A percentile compares a stretch with the other conserved stretches of the same genome.
Conservation (phyloP, 2,329 filamentous ascomycete species). For the Xylariaceae sp. region DNA sequence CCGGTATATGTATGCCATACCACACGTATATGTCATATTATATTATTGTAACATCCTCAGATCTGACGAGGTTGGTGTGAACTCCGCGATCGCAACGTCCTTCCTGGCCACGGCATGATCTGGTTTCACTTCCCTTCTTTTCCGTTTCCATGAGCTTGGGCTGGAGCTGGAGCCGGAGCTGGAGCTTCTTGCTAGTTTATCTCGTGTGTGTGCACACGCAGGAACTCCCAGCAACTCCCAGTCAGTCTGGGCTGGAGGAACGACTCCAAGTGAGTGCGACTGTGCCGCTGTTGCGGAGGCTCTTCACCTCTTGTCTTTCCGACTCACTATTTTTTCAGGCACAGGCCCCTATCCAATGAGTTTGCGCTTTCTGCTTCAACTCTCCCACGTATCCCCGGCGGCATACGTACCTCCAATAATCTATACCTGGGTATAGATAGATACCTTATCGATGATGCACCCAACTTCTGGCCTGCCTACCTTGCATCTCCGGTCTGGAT, state of each 20-base stretch:
- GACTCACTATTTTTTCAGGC: background rate
- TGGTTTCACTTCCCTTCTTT: background rate
- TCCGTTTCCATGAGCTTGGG: no score
- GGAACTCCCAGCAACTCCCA: no score
- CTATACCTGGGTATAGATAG: slow-evolving; percentile 10
- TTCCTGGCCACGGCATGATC: slow-evolving; percentile 4
- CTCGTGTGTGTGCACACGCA: background rate
- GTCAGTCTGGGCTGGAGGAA: background rate
- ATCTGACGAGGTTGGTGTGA: slow-evolving; percentile 3
- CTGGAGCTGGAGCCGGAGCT: no score
- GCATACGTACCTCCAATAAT: background rate
- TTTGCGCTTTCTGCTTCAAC: slow-evolving; percentile 4
- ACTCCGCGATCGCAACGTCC: slow-evolving; percentile 7
- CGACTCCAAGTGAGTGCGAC: slow-evolving; percentile 6
- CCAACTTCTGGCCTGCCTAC: slow-evolving; percentile 6
- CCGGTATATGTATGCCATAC: background rate
- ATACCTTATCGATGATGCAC: slow-evolving; percentile 12
- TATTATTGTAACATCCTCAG: slow-evolving; percentile 5
- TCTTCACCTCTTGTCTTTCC: slow-evolving; percentile 3
- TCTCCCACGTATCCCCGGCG: slow-evolving; percentile 7
- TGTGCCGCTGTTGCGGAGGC: slow-evolving; percentile 3
- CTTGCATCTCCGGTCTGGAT: slow-evolving; percentile 2
- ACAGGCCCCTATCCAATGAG: slow-evolving; percentile 5
- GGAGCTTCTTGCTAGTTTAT: slow-evolving; percentile 4
- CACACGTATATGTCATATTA: background rate